Conservation (phyloP, 768 basidiomycete species). For the Macrocybe gigantea region DNA sequence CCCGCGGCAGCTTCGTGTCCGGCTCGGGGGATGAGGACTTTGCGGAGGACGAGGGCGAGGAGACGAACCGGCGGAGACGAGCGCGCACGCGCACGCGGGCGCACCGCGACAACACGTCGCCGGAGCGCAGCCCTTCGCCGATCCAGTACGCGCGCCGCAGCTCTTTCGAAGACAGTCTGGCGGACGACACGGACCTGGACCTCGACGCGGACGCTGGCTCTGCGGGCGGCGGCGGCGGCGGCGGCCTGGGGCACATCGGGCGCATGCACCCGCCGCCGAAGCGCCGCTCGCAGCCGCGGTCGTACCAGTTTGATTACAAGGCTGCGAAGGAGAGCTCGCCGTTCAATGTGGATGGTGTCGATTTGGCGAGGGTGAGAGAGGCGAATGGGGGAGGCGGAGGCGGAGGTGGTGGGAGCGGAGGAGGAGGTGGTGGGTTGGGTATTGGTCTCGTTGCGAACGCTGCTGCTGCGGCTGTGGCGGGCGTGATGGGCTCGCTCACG, state of each 20-base stretch:
- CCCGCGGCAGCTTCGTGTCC: slow-evolving; percentile 16
- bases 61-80: not conserved
- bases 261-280: not conserved
- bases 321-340: slow-evolving; percentile 11
- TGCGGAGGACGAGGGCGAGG: not conserved
- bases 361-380: not conserved
- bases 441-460: too few species aligned
- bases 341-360: slow-evolving; percentile 2
- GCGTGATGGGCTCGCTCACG: too few species aligned
- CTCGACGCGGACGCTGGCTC: too few species aligned
- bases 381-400: slow-evolving; percentile 3
- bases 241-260: not conserved
- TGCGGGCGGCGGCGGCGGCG: not conserved
- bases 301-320: slow-evolving; percentile 16
- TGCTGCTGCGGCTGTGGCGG: too few species aligned
- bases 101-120: not conserved
- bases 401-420: slow-evolving; percentile 2
- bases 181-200: not conserved
- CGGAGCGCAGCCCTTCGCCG: slow-evolving; percentile 13
- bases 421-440: slow-evolving; percentile 3
- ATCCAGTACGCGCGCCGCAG: slow-evolving; percentile 16
- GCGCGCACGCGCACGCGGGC: not conserved
- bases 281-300: slow-evolving; percentile 14
- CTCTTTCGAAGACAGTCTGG: slow-evolving; percentile 8
- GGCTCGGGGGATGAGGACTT: not conserved